These are phyloP conservation scores for Aspergillus mulundensis DNA, from an alignment of 495 filamentous ascomycete genomes.

Conservation along the genomic window DNA sequence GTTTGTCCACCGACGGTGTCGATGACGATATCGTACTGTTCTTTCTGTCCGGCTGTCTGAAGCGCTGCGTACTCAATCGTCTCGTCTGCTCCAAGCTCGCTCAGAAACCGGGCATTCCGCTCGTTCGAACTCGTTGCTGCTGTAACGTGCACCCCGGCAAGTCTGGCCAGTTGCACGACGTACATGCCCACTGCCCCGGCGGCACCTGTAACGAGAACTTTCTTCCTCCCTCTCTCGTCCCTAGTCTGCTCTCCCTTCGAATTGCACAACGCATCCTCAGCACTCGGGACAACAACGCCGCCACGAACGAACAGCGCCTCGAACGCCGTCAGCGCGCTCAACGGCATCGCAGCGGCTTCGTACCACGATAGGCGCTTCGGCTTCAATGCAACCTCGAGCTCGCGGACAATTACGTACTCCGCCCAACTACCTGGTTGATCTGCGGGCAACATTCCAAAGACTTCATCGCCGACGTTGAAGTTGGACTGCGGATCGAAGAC, in stretches of 20 bases:
- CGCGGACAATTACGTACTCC: slow-evolving; percentile 24
- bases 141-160: slow-evolving; percentile 22
- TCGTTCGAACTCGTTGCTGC: slow-evolving; percentile 26
- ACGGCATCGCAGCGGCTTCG: slow-evolving; percentile 27
- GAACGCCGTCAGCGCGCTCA: slow-evolving; percentile 33
- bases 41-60: not conserved
- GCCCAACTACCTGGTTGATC: slow-evolving; percentile 28
- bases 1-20: slow-evolving; percentile 32
- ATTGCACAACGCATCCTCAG: not conserved
- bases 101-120: slow-evolving; percentile 29
- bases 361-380: slow-evolving; percentile 19
- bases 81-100: slow-evolving; percentile 25
- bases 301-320: slow-evolving; percentile 33
- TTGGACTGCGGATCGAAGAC: slow-evolving; percentile 9
- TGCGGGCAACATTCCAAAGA: slow-evolving; percentile 31
- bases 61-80: slow-evolving; percentile 27
- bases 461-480: slow-evolving; percentile 28
- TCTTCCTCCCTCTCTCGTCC: slow-evolving; percentile 1
- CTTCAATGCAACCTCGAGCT: slow-evolving; percentile 26
- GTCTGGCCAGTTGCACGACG: slow-evolving; percentile 31
- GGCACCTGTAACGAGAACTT: slow-evolving; percentile 32
- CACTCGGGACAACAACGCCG: slow-evolving; percentile 6
- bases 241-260: not conserved
- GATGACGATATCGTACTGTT: slow-evolving; percentile 29
- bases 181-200: slow-evolving; percentile 33